phyloP scores from a whole-genome alignment of 2,329 filamentous ascomycete species.

The Gaeumannomyces tritici region DNA sequence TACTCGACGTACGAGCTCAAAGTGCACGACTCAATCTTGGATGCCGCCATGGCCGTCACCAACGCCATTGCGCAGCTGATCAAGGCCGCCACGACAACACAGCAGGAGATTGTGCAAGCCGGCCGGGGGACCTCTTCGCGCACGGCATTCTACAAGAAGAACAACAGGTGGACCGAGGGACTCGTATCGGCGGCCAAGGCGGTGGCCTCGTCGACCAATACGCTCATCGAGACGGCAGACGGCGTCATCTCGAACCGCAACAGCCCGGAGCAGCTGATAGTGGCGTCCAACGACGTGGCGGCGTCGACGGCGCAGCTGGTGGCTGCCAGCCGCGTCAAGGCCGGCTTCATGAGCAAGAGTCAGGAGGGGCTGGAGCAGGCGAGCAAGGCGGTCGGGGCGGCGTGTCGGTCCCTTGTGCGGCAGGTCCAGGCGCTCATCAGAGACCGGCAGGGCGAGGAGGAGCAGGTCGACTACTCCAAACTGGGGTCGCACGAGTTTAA shows the following conservation, averaged over 20 bases:
- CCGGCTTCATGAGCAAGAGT: slow-evolving; percentile 94
- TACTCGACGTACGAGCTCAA: slow-evolving; percentile 95
- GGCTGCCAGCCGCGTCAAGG: slow-evolving; percentile 91
- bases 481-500: slow-evolving; percentile 95
- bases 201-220: slow-evolving; percentile 87
- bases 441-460: slow-evolving; percentile 72
- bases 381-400: slow-evolving; percentile 83
- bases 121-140: slow-evolving; percentile 79
- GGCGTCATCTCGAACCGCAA: slow-evolving; percentile 88
- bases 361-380: slow-evolving; percentile 87
- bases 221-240: slow-evolving; percentile 94
- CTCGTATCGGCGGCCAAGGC: slow-evolving; percentile 96
- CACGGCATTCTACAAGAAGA: slow-evolving; percentile 99
- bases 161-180: slow-evolving; percentile 98
- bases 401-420: slow-evolving; percentile 77
- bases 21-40: slow-evolving; percentile 90
- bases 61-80: slow-evolving; percentile 90
- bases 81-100: slow-evolving; percentile 84
- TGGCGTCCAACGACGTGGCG: slow-evolving; percentile 93
- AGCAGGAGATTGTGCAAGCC: slow-evolving; percentile 93
- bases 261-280: slow-evolving; percentile 92
- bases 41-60: slow-evolving; percentile 86
- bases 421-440: slow-evolving; percentile 94
- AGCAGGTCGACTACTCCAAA: slow-evolving; percentile 78
- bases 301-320: slow-evolving; percentile 95